A percentile compares a stretch with the other conserved stretches of the same genome.
phyloP scores from a whole-genome alignment of 1,284 basidiomycete genomes.

The Puccinia triticina region DNA sequence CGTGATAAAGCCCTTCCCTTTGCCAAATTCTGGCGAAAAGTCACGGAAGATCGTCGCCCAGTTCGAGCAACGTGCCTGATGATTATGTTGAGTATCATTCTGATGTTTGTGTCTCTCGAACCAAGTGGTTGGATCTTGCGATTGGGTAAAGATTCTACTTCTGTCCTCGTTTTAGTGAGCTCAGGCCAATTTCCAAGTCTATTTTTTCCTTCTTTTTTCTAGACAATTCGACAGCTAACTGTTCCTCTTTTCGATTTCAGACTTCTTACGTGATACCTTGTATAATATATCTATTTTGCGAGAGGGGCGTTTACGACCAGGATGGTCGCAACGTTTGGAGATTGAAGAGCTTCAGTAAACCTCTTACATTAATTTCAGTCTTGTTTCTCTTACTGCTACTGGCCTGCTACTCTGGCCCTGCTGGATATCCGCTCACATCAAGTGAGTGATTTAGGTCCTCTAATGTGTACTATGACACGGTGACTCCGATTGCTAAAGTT shows the following conservation, averaged over 20 bases:
- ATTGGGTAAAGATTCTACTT: too few relatives aligned
- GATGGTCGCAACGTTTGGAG: constrained; percentile 32
- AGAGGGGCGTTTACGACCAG: background rate
- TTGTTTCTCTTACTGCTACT: background rate
- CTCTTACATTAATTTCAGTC: background rate
- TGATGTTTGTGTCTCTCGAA: background rate
- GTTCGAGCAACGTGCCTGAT: constrained; percentile 27
- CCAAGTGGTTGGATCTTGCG: background rate
- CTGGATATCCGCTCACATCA: background rate
- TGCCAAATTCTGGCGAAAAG: constrained; percentile 16
- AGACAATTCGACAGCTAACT: background rate
- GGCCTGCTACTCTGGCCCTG: background rate
- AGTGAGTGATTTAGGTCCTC: constrained; percentile 18
- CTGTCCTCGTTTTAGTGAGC: background rate
- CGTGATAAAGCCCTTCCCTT: constrained; percentile 43
- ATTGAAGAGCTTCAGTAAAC: constrained; percentile 19
- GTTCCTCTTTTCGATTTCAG: background rate
- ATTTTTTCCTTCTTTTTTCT: background rate
- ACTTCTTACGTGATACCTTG: constrained; percentile 14
- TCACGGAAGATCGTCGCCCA: constrained; percentile 16
- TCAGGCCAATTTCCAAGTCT: background rate
- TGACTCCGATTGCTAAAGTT: background rate
- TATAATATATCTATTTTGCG: background rate
- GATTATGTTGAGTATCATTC: constrained; percentile 1
- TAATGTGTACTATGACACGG: background rate